Evolutionary conservation across 116 monocot genomes (phyloP), one percentile per base, ranked within the genome.

Genomic region (Trichopus zeylanicus): DNA sequence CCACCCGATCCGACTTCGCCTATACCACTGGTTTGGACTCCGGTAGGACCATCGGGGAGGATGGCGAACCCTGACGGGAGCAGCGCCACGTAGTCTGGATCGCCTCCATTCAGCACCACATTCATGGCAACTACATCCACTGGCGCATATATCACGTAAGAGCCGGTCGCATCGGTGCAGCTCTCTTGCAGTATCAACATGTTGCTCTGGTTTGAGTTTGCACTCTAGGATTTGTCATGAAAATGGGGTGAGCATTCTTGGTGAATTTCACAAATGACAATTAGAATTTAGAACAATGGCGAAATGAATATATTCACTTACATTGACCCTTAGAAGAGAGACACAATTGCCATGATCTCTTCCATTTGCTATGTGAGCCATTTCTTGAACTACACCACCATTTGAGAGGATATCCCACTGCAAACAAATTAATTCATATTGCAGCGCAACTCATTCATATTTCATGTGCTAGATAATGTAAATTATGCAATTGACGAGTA

Each of bases 111-210:
- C 31, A 94, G 65, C 20, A 89, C 89, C 6, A 83, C 78, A 39
- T 89, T 81, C 94, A 94, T 94, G 56, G 94, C 94, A 12, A 80
- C 81, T 0, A 94, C 79, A 31, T 94, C 94, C 3, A 89, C 89
- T 0, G 94, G 94, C 0, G 94, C 89, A 37, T 94, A 94, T 51
- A 94, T 81, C 38, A 94, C 94, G 51, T 82, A 89, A 8, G 94
- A 86, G 32, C 94, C 94, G 0, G 94, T 77, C 0, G 80, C 26
- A 53, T 94, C 94, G 2, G 83, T 86, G 76, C 78, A 81, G 70
- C 86, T 89, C 67, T 94, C 94, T 64, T 94, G 94, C 18, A 94
- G 86, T 42, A 94, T 89, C 60, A 94, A 72, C 89, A 94, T 94
- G 78, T 86, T 89, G 86, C 83, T 89, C 48, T 94, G 94, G 73